Evolutionary conservation across 2,329 filamentous ascomycete genomes (phyloP).

Genomic region (Pestalotiopsis sp.): DNA sequence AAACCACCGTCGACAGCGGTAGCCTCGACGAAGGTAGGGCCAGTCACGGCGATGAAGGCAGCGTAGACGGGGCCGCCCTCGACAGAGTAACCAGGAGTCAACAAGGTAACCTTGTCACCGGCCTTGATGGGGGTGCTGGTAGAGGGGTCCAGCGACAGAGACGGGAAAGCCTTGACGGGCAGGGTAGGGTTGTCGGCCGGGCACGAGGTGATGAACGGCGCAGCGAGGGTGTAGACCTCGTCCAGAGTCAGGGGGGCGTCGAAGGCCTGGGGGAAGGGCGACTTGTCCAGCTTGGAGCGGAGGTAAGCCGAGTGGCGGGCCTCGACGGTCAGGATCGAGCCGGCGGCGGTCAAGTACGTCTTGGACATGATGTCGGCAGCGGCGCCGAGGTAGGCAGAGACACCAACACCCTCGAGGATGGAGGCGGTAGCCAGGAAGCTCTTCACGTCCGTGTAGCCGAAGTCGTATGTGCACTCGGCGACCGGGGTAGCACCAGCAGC

Average conservation of each 20-base stretch:
- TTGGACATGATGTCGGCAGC: slow-evolving; percentile 60
- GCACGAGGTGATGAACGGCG: slow-evolving; percentile 62
- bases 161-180: slow-evolving; percentile 63
- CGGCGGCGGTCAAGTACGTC: slow-evolving; percentile 62
- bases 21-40: slow-evolving; percentile 32
- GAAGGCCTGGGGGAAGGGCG: slow-evolving; percentile 61
- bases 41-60: slow-evolving; percentile 40
- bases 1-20: slow-evolving; percentile 27
- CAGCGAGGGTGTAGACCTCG: slow-evolving; percentile 66
- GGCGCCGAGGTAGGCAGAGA: slow-evolving; percentile 64
- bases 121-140: slow-evolving; percentile 19
- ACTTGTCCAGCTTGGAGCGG: slow-evolving; percentile 48
- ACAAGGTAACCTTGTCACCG: slow-evolving; percentile 22
- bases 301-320: slow-evolving; percentile 66
- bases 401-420: slow-evolving; percentile 60
- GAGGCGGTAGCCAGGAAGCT: slow-evolving; percentile 54
- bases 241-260: slow-evolving; percentile 61
- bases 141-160: slow-evolving; percentile 36
- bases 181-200: slow-evolving; percentile 55
- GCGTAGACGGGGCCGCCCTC: slow-evolving; percentile 31
- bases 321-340: slow-evolving; percentile 66
- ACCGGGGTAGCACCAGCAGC: slow-evolving; percentile 49
- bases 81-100: slow-evolving; percentile 27
- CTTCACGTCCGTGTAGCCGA: slow-evolving; percentile 48
- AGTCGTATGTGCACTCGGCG: slow-evolving; percentile 57